Evolutionary conservation across 768 basidiomycete species (phyloP), one percentile per base, ranked within the genome.

Genomic region (Termitomyces sp.): DNA sequence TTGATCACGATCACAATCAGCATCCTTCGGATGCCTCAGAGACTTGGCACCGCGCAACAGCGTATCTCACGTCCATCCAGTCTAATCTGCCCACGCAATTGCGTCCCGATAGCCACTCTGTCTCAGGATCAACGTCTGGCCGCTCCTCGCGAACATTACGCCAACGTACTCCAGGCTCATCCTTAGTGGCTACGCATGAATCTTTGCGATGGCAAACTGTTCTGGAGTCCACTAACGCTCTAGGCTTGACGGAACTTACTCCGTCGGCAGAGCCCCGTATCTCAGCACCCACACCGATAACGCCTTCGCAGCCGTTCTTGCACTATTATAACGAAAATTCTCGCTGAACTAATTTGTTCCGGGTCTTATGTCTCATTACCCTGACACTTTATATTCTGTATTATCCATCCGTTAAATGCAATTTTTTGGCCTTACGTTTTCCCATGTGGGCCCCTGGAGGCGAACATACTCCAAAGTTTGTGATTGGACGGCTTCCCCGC

Each of bases 201-300:
- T 35, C 47, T 33, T 16, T 40, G 42, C 16, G 46, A 3, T 20
- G 38, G 52, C 38, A 28, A 18, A 45, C 30, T 30, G 4, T 53
- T 40, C 35, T 52, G 26, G 18, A 43, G 18, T 44, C 35, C 18
- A 53, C 24, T 1, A 61, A 62, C 16, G 58, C 58, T 24, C 49
- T 62, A 20, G 61, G 61, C 16, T 38, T 62, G 22, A 58, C 38
- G 16, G 58, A 62, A 26, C 47, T 57, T 47, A 9, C 46, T 14
- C 20, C 42, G 12, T 57, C 61, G 2, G 40, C 50, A 26, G 61
- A 57, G 30, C 56, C 48, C 3, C 40, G 36, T 26, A 62, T 62
- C 42, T 62, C 61, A 57, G 61, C 61, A 16, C 61, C 61, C 20
- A 54, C 58, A 28, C 58, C 61, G 0, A 38, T 54, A 28, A 46